Conservation (phyloP, 352 stramenopile species). For the Pythium folliculosum region DNA sequence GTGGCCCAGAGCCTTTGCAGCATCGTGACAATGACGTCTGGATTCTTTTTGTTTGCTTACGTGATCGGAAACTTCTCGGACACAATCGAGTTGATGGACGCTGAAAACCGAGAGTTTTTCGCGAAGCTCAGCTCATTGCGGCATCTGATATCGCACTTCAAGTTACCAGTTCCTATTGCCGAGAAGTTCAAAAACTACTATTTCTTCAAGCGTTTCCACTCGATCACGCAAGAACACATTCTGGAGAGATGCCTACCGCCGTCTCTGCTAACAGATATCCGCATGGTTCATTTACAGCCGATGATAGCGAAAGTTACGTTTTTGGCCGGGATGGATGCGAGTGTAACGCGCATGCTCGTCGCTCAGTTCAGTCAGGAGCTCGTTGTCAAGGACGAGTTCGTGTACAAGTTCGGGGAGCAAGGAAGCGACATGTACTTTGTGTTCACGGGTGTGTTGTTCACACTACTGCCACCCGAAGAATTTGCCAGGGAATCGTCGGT, state of each 20-base stretch:
- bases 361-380: constrained; percentile 68
- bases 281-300: constrained; percentile 62
- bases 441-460: constrained; percentile 59
- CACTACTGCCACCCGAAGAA: constrained; percentile 44
- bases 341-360: constrained; percentile 68
- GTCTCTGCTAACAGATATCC: constrained; percentile 68
- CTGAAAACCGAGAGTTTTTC: constrained; percentile 69
- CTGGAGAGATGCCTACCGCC: constrained; percentile 64
- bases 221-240: constrained; percentile 70
- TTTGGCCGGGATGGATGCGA: constrained; percentile 51
- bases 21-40: constrained; percentile 57
- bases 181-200: constrained; percentile 66
- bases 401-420: constrained; percentile 63
- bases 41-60: constrained; percentile 77
- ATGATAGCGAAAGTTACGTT: constrained; percentile 78
- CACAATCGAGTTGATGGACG: constrained; percentile 69
- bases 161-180: constrained; percentile 40
- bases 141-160: constrained; percentile 59
- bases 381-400: constrained; percentile 60
- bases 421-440: constrained; percentile 81
- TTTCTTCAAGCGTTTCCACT: constrained; percentile 74
- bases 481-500: constrained; percentile 32
- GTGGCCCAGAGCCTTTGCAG: constrained; percentile 53
- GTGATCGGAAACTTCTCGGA: constrained; percentile 75
- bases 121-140: constrained; percentile 51